Evolutionary conservation across 495 filamentous ascomycete genomes (phyloP).

Genomic region (Talaromyces liani): DNA sequence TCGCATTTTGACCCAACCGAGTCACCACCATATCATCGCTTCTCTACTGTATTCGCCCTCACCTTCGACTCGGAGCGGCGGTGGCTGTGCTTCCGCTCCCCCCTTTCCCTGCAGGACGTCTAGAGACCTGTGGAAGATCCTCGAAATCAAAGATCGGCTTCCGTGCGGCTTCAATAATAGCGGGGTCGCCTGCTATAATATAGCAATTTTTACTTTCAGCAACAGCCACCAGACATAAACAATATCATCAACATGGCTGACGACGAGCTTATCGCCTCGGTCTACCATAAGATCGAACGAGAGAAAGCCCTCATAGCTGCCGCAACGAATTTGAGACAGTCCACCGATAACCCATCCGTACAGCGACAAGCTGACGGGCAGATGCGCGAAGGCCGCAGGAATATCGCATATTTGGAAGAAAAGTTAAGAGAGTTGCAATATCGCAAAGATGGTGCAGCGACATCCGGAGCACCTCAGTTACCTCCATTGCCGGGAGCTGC

Average conservation of each 20-base stretch:
- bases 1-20: background rate
- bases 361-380: conserved; percentile 82
- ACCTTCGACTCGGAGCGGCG: background rate
- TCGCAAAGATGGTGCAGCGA: conserved; percentile 57
- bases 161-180: background rate
- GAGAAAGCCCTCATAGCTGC: conserved; percentile 94
- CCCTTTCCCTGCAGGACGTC: background rate
- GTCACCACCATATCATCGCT: background rate
- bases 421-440: conserved; percentile 82
- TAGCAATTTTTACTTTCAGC: background rate
- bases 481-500: conserved; percentile 25
- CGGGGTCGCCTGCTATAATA: background rate
- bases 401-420: conserved; percentile 90
- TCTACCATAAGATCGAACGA: conserved; percentile 95
- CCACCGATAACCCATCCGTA: conserved; percentile 84
- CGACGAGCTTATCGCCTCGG: conserved; percentile 77
- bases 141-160: background rate
- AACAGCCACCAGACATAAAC: background rate
- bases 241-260: conserved; percentile 34
- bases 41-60: background rate
- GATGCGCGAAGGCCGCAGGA: conserved; percentile 86
- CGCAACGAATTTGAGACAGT: conserved; percentile 88
- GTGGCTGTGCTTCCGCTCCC: background rate
- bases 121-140: background rate
- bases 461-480: conserved; percentile 30